A percentile compares a stretch with the other conserved stretches of the same genome.
phyloP scores from a whole-genome alignment of 2,329 filamentous ascomycete genomes.

The Volutella citrinella region DNA sequence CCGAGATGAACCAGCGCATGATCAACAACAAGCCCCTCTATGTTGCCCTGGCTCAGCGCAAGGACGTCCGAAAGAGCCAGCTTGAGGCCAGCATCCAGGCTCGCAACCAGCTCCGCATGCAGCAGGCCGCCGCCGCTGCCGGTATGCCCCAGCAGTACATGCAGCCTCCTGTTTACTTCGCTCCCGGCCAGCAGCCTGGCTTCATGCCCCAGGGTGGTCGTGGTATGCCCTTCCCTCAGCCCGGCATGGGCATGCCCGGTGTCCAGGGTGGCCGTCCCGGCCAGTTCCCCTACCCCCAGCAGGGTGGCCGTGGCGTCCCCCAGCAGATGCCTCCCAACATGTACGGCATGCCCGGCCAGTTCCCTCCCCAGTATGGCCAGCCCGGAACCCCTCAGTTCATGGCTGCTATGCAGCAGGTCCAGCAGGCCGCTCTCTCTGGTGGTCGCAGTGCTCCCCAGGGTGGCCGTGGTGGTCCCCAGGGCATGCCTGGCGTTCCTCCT shows the following conservation, averaged over 20 bases:
- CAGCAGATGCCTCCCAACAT: constrained; percentile 86
- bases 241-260: constrained; percentile 63
- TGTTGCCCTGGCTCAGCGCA: constrained; percentile 96
- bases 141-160: constrained; percentile 87
- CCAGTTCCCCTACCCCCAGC: constrained; percentile 85
- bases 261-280: constrained; percentile 79
- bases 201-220: constrained; percentile 65
- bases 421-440: constrained; percentile 57
- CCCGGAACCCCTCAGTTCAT: constrained; percentile 77
- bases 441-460: constrained; percentile 64
- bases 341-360: constrained; percentile 78
- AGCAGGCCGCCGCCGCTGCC: constrained; percentile 88
- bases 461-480: constrained; percentile 56
- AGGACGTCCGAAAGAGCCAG: constrained; percentile 99
- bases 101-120: constrained; percentile 97
- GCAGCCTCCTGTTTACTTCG: constrained; percentile 90
- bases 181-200: constrained; percentile 72
- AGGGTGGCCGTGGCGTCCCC: constrained; percentile 81
- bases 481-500: constrained; percentile 71
- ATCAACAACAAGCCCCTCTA: constrained; percentile 94
- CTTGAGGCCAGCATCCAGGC: constrained; percentile 99
- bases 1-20: constrained; percentile 99
- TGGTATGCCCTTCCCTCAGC: constrained; percentile 65
- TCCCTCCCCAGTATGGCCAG: constrained; percentile 77
- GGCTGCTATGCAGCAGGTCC: constrained; percentile 77